Evolutionary conservation across 2,329 filamentous ascomycete genomes (phyloP).

Genomic region (Tolypocladium ovalisporum): DNA sequence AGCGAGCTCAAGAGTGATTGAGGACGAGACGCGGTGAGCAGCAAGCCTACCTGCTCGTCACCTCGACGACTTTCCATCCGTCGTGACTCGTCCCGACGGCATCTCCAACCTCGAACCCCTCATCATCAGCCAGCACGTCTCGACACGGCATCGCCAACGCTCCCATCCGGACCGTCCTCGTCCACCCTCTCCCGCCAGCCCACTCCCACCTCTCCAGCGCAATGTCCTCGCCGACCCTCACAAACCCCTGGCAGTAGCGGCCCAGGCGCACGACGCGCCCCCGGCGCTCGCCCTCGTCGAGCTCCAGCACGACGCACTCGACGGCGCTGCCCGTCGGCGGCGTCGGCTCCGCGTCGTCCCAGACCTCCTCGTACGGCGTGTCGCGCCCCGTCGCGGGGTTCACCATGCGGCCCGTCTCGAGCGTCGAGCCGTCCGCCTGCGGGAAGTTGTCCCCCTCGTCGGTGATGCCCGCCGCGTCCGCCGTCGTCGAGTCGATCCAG

Average conservation of each 20-base stretch:
- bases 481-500: conserved; percentile 45
- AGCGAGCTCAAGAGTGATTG: too few relatives aligned
- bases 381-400: conserved; percentile 41
- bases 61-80: conserved; percentile 8
- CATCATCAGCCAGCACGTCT: conserved; percentile 5
- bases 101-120: not conserved
- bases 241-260: conserved; percentile 42
- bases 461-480: conserved; percentile 21
- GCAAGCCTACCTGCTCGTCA: not conserved
- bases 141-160: conserved; percentile 21
- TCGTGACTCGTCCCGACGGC: not conserved
- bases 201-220: conserved; percentile 47
- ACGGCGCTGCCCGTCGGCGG: conserved; percentile 1
- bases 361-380: conserved; percentile 56
- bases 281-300: conserved; percentile 22
- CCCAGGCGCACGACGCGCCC: conserved; percentile 46
- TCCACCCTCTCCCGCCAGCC: conserved; percentile 20
- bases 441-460: conserved; percentile 49
- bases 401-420: conserved; percentile 50
- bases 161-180: conserved; percentile 23
- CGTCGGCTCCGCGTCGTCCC: conserved; percentile 36
- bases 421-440: conserved; percentile 24
- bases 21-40: not conserved
- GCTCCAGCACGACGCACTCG: conserved; percentile 27
- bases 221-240: conserved; percentile 30